Conservation (phyloP, 768 basidiomycete species). For the Macrolepiota dolichaula region DNA sequence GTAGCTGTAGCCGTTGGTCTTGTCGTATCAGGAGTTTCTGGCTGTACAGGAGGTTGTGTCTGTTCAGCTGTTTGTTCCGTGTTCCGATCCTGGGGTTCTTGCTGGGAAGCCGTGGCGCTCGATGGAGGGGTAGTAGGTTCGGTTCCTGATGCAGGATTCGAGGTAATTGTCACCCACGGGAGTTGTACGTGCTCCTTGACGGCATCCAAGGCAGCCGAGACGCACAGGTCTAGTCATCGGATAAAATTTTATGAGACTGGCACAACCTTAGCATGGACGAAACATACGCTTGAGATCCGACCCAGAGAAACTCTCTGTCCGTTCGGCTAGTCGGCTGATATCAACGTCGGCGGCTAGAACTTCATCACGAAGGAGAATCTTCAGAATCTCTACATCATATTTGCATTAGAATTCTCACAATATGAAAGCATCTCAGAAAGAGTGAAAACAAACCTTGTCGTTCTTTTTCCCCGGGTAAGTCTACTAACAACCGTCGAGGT, state of each 20-base stretch:
- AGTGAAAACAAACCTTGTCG: constrained; percentile 56
- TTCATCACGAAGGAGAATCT: constrained; percentile 85
- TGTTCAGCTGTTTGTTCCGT: constrained; percentile 10
- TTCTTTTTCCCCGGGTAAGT: constrained; percentile 84
- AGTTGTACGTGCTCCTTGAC: constrained; percentile 82
- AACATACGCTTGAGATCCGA: constrained; percentile 90
- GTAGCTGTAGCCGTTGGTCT: background rate
- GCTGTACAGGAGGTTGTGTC: background rate
- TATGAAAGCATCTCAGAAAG: constrained; percentile 6
- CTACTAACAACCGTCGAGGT: constrained; percentile 82
- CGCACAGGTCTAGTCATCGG: constrained; percentile 73
- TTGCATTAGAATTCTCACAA: background rate
- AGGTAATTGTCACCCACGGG: constrained; percentile 58
- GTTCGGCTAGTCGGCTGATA: constrained; percentile 54
- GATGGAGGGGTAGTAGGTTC: background rate
- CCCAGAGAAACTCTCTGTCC: constrained; percentile 86
- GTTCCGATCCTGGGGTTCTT: constrained; percentile 3
- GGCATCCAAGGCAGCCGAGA: constrained; percentile 87
- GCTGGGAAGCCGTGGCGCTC: background rate
- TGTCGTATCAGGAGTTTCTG: background rate
- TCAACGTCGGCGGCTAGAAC: constrained; percentile 62
- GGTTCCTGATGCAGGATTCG: background rate
- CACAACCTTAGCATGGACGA: background rate
- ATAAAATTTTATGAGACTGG: constrained; percentile 7
- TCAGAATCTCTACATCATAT: constrained; percentile 68